Base-by-base conservation (phyloP, 78 protist species). In the Thecamonas trahens region DNA sequence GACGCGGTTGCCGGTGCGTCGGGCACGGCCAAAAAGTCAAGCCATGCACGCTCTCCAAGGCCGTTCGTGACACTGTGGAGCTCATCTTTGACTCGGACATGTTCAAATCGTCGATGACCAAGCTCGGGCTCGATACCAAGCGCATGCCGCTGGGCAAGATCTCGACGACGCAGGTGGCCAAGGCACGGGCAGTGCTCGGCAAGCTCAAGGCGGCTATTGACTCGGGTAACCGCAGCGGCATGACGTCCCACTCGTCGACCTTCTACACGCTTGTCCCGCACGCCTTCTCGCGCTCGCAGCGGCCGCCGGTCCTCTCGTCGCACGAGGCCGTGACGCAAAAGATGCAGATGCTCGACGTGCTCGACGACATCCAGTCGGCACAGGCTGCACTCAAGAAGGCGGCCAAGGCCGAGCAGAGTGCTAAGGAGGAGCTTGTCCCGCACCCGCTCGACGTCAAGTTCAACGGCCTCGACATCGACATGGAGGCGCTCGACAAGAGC, bases 231-330 rank as follows among this genome's bases (percentile, higher is more conserved):
- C 0, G 28, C 35, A 32, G 3, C 24, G 49, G 45, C 29, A 20
- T 65, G 50, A 13, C 3, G n/a, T 66, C 3, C 53, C 40, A 45
- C 58, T 47, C 72, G 37, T 17, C 61, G n/a, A 22, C 24, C 37
- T 75, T 75, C 73, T 75, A 49, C 66, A 63, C 80, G 40, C 7
- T 9, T 17, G 47, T 75, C 50, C 80, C 80, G 24, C 71, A 64
- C 40, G 18, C 8, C 24, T 75, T 67, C 26, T 76, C 77, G 15
- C 67, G 75, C 20, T 0, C 26, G 11, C 20, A 50, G 22, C 45
- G 24, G 18, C 83, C 83, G 6, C 76, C 75, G 34, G 31, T 32
- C 50, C 52, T 77, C 45, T 0, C 35, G 26, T 42, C 35, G 20
- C 31, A n/a, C 9, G 76, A 28, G 26, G 40, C 22, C 6, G 38